A percentile compares a stretch with the other conserved stretches of the same genome.
These are phyloP conservation scores for Verticillium isaacii DNA, from an alignment of 2,329 filamentous ascomycete species.

Conservation along the genomic window DNA sequence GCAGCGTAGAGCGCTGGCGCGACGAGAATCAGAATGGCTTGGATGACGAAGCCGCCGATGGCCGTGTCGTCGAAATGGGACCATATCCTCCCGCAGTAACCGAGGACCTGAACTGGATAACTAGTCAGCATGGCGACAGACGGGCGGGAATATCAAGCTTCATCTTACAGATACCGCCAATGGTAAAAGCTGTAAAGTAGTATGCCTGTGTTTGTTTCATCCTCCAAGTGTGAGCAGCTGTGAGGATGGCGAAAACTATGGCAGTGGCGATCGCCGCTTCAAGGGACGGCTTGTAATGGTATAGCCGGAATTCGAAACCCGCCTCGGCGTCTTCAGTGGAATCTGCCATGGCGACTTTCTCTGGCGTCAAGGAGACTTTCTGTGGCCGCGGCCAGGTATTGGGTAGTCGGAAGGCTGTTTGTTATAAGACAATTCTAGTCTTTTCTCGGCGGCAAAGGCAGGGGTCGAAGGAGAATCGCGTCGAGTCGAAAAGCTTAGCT, in stretches of 20 bases:
- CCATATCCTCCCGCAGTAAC: slow-evolving; percentile 18
- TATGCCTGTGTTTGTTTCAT: slow-evolving; percentile 5
- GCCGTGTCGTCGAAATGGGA: slow-evolving; percentile 7
- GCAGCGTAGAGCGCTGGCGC: slow-evolving; percentile 12
- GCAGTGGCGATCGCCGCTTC: slow-evolving; percentile 6
- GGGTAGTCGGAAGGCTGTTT: no score
- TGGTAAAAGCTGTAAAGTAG: slow-evolving; percentile 11
- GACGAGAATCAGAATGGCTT: slow-evolving; percentile 18
- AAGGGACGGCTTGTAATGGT: slow-evolving; percentile 12
- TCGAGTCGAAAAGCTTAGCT: no score
- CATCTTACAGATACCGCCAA: slow-evolving; percentile 12
- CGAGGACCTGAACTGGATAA: slow-evolving; percentile 13
- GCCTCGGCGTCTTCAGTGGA: neutral
- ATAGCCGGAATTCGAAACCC: slow-evolving; percentile 11
- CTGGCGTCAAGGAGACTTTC: no score
- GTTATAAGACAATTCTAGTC: no score
- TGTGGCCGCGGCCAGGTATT: no score
- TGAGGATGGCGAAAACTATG: slow-evolving; percentile 6
- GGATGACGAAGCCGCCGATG: slow-evolving; percentile 15
- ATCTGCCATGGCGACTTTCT: neutral
- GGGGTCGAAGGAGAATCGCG: no score
- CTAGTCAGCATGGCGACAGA: no score
- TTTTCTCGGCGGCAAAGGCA: no score
- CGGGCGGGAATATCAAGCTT: neutral
- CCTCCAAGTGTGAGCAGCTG: slow-evolving; percentile 5